Percentiles rank a stretch among this genome's conserved stretches.
Conservation (phyloP, 352 stramenopile species). For the Phytophthora boehmeriae region DNA sequence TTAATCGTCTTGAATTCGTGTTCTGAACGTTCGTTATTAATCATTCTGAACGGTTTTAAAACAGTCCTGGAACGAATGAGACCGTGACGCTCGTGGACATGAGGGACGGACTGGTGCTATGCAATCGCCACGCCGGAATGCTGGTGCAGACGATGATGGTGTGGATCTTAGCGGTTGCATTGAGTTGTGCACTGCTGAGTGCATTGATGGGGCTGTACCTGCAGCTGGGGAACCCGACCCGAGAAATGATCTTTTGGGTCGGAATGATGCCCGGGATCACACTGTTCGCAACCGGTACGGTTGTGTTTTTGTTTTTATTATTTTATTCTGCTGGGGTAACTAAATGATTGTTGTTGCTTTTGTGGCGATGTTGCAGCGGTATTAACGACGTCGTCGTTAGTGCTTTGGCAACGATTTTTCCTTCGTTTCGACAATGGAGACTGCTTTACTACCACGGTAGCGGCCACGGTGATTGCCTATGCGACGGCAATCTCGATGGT, state of each 20-base stretch:
- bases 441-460: constrained; percentile 71
- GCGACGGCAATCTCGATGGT: constrained; percentile 71
- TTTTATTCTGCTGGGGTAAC: background rate
- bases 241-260: constrained; percentile 62
- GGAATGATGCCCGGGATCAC: constrained; percentile 57
- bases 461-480: constrained; percentile 73
- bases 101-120: constrained; percentile 43
- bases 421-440: constrained; percentile 71
- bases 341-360: background rate
- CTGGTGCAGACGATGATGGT: constrained; percentile 41
- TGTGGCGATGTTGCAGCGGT: constrained; percentile 35
- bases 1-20: constrained; percentile 11
- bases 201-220: constrained; percentile 61
- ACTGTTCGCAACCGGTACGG: constrained; percentile 52
- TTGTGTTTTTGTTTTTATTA: background rate
- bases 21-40: constrained; percentile 11
- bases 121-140: constrained; percentile 32
- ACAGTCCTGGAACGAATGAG: constrained; percentile 32
- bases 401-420: constrained; percentile 67
- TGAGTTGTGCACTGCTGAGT: constrained; percentile 54
- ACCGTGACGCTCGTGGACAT: constrained; percentile 34
- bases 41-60: constrained; percentile 1
- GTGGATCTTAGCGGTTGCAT: constrained; percentile 49
- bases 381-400: constrained; percentile 45
- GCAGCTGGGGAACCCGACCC: constrained; percentile 66